Evolutionary conservation across 352 stramenopile genomes (phyloP).

Genomic region (Pythium coloratum): DNA sequence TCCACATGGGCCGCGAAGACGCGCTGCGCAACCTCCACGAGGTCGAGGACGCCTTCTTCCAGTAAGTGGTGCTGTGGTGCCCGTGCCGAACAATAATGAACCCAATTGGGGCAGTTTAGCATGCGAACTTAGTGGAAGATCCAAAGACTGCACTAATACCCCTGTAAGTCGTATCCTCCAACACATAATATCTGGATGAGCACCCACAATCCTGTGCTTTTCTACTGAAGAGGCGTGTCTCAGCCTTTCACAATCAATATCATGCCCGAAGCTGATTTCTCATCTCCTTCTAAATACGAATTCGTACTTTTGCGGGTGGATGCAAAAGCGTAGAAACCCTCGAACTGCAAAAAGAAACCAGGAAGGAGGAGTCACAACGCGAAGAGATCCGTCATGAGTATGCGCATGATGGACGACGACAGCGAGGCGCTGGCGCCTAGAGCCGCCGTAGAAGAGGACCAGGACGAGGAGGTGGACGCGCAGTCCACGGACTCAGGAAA

Average conservation of each 20-base stretch:
- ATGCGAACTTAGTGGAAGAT: slow-evolving; percentile 9
- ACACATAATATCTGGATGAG: neutral
- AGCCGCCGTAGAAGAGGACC: slow-evolving; percentile 10
- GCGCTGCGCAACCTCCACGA: slow-evolving; percentile 66
- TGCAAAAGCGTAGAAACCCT: neutral
- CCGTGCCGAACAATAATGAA: neutral
- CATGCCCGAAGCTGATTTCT: neutral
- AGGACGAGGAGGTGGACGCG: slow-evolving; percentile 15
- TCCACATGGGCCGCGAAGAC: slow-evolving; percentile 78
- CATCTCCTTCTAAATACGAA: slow-evolving; percentile 3
- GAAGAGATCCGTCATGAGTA: slow-evolving; percentile 31
- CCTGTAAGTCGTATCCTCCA: neutral
- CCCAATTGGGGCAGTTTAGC: neutral
- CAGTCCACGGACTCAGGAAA: slow-evolving; percentile 18
- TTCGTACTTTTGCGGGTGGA: neutral
- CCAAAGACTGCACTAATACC: neutral
- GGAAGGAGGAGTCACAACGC: neutral
- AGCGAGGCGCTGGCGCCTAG: neutral
- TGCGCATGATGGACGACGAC: slow-evolving; percentile 33
- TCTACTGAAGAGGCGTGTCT: neutral
- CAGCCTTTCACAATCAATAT: slow-evolving; percentile 4
- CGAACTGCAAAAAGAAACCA: slow-evolving; percentile 9
- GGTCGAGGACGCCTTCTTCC: slow-evolving; percentile 62
- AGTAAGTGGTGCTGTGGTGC: neutral
- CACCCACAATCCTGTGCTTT: neutral